A percentile compares a stretch with the other conserved stretches of the same genome.
phyloP scores from a whole-genome alignment of 371 early-diverging fungal species.

The Rhizomucor pusillus region DNA sequence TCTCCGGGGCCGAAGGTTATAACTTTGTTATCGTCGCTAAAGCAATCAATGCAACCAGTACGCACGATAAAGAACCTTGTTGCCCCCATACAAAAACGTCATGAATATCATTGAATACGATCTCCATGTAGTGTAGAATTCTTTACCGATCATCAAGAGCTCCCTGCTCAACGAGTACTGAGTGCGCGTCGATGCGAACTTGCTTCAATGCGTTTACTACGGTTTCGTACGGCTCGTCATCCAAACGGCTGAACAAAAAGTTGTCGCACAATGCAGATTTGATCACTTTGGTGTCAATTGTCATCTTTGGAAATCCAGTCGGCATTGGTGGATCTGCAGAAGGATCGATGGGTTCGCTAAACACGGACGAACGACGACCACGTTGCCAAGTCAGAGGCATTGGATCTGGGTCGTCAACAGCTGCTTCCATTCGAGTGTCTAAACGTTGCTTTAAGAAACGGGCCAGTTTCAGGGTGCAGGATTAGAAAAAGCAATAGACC shows the following conservation, averaged over 20 bases:
- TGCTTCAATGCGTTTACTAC: constrained; percentile 70
- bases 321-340: too few relatives aligned
- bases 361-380: too few relatives aligned
- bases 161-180: constrained; percentile 88
- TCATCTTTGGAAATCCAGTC: too few relatives aligned
- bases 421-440: too few relatives aligned
- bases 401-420: too few relatives aligned
- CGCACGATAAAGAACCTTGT: constrained; percentile 96
- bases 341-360: too few relatives aligned
- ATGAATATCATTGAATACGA: background rate
- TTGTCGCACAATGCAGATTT: too few relatives aligned
- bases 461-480: too few relatives aligned
- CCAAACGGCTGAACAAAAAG: constrained; percentile 69
- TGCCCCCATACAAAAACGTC: constrained; percentile 58
- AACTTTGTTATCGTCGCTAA: constrained; percentile 35
- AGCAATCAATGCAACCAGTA: constrained; percentile 86
- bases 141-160: constrained; percentile 28
- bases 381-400: too few relatives aligned
- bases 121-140: background rate
- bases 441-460: too few relatives aligned
- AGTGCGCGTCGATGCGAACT: constrained; percentile 67
- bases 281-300: too few relatives aligned
- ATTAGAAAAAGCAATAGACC: too few relatives aligned
- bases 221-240: constrained; percentile 38
- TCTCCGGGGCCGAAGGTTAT: background rate